phyloP scores from a whole-genome alignment of 2,329 filamentous ascomycete species.

The Colletotrichum echinochloae region DNA sequence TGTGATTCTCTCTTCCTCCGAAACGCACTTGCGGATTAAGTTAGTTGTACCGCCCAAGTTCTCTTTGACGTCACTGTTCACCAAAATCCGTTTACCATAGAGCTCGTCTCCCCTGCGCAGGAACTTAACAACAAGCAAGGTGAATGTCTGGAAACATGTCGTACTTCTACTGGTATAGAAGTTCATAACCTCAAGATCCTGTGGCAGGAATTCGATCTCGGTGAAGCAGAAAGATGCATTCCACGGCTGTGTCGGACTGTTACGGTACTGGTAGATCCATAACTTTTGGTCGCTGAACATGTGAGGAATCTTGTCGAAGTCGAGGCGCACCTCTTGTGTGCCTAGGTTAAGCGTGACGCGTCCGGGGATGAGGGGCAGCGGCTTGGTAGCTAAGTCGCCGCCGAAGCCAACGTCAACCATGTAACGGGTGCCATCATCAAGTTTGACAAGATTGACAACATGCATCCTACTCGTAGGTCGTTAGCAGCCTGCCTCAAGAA shows the following conservation, averaged over 20 bases:
- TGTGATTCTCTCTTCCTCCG: constrained; percentile 57
- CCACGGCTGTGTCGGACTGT: constrained; percentile 61
- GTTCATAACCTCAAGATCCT: constrained; percentile 73
- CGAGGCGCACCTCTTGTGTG: constrained; percentile 66
- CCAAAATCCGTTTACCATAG: constrained; percentile 66
- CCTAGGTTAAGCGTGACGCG: constrained; percentile 62
- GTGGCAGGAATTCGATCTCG: constrained; percentile 71
- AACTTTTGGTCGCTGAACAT: constrained; percentile 57
- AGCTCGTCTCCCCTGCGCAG: constrained; percentile 57
- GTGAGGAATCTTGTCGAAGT: constrained; percentile 59
- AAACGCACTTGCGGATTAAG: constrained; percentile 59
- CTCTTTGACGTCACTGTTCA: constrained; percentile 64
- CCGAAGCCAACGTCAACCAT: constrained; percentile 74
- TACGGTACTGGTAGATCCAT: constrained; percentile 74
- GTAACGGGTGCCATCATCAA: constrained; percentile 62
- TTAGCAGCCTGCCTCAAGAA: not conserved
- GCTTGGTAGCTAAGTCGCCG: constrained; percentile 68
- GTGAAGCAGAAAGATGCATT: constrained; percentile 73
- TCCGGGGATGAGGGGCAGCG: constrained; percentile 63
- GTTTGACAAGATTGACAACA: constrained; percentile 70
- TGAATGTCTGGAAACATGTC: constrained; percentile 65
- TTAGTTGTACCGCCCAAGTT: constrained; percentile 63
- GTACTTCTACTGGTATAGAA: constrained; percentile 63
- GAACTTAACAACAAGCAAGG: constrained; percentile 66
- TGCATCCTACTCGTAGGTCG: constrained; percentile 55